phyloP scores from a whole-genome alignment of 1,139 yeast species.

The Protomyces inundatus region DNA sequence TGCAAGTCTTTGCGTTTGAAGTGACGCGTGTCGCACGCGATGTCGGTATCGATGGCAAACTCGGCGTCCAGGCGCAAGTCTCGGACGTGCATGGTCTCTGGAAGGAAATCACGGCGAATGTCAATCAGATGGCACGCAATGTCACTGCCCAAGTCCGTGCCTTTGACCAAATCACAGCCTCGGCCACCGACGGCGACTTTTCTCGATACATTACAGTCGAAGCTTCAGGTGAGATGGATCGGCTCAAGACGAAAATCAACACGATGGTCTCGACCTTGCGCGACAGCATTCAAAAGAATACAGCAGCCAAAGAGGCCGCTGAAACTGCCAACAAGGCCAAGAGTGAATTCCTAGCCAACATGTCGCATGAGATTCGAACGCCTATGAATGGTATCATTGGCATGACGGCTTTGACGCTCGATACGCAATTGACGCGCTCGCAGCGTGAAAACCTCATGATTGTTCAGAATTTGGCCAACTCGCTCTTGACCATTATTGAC shows the following conservation, averaged over 20 bases:
- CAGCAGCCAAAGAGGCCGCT: conserved; percentile 38
- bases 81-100: conserved; percentile 85
- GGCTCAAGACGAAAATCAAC: conserved; percentile 79
- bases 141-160: conserved; percentile 89
- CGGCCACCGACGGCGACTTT: conserved; percentile 90
- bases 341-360: conserved; percentile 52
- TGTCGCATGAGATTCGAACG: conserved; percentile 85
- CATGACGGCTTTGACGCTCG: conserved; percentile 82
- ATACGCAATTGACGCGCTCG: conserved; percentile 52
- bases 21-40: conserved; percentile 86
- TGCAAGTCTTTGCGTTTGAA: conserved; percentile 80
- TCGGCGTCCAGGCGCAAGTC: conserved; percentile 88
- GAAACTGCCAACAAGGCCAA: conserved; percentile 33
- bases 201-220: conserved; percentile 85
- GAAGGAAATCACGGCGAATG: conserved; percentile 91
- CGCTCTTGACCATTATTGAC: conserved; percentile 68
- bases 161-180: conserved; percentile 87
- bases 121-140: conserved; percentile 87
- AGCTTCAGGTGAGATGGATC: conserved; percentile 91
- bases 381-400: conserved; percentile 91
- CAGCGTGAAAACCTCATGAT: conserved; percentile 76
- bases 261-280: conserved; percentile 85
- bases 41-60: conserved; percentile 87
- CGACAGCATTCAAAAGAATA: conserved; percentile 51
- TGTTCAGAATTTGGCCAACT: conserved; percentile 70